Base-by-base conservation (phyloP, 2,329 filamentous ascomycete species). In the Paramyrothecium roridum region DNA sequence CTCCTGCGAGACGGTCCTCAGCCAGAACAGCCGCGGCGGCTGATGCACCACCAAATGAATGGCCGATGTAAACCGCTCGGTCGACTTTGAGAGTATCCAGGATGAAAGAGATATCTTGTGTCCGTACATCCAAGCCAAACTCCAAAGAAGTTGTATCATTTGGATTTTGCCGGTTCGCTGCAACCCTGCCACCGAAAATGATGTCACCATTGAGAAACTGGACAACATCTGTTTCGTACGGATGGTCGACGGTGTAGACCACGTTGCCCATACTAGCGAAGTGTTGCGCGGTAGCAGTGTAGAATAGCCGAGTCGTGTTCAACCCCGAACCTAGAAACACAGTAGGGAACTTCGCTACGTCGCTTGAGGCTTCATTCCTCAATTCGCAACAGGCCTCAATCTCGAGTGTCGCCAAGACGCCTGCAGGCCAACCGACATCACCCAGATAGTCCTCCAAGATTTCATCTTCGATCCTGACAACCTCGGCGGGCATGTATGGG, bases 191-290 rank as follows among this genome's bases (percentile, higher is more conserved):
- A 17, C 63, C 63, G 47, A 59, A 68, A 21, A 67, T 63, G 8
- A 70, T 56, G 2, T 61, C 64, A 7, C 68, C 73, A 54, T 75
- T 64, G 2, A 71, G 70, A 50, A 73, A 76, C 49, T 73, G 65
- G 12, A 79, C 69, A n/a, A 76, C 66, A 30, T 69, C 62, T 3
- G 72, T 69, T 50, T 78, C 75, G 52, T 74, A 70, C 0, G 76
- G 73, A 55, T 79, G 76, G 58, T 80, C 77, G 52, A 80, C 66
- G 3, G 73, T 64, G 4, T 77, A 63, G 12, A 80, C 73, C 10
- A 70, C 68, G 56, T 70, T 75, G 8, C 76, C 76, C 10, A 67
- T 61, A 20, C 72, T 73, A 10, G 74, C 72, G 50, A 80, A 60
- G 20, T 70, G 64, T 37, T 72, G 68, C 1, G 73, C 74, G 3